Percentiles rank a stretch among this genome's conserved stretches.
These are phyloP conservation scores for Aspergillus arachidicola DNA, from an alignment of 2,329 filamentous ascomycete species.

Conservation along the genomic window DNA sequence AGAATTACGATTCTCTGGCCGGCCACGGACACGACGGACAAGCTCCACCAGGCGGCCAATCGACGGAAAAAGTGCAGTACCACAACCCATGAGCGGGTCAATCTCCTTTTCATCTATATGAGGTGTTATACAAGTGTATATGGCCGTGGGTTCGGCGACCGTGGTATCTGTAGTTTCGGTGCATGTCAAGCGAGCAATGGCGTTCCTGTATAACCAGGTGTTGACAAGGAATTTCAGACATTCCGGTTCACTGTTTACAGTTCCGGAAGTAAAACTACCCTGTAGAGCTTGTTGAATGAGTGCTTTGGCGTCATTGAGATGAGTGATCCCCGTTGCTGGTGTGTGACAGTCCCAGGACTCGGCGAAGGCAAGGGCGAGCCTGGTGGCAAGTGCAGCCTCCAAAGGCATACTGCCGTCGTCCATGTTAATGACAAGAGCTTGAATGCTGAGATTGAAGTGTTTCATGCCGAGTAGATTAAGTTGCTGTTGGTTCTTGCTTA, in stretches of 20 bases:
- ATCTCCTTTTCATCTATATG: background rate
- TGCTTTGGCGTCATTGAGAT: background rate
- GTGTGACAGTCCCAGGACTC: background rate
- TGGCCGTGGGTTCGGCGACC: background rate
- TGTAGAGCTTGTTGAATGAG: background rate
- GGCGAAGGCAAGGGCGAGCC: background rate
- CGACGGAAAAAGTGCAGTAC: background rate
- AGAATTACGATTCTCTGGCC: background rate
- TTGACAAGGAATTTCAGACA: background rate
- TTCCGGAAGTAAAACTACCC: too few relatives aligned
- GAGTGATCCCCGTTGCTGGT: background rate
- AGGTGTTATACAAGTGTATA: background rate
- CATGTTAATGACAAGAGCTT: background rate
- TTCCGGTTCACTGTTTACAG: background rate
- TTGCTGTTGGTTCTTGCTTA: background rate
- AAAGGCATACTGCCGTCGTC: background rate
- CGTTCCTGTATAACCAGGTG: background rate
- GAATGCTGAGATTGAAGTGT: background rate
- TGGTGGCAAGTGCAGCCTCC: background rate
- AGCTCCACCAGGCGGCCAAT: background rate
- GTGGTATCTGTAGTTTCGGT: background rate
- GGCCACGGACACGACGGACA: background rate
- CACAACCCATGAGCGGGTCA: background rate
- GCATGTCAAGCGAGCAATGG: background rate
- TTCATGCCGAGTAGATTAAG: background rate